phyloP scores from a whole-genome alignment of 768 basidiomycete species.

The Filobasidium floriforme region DNA sequence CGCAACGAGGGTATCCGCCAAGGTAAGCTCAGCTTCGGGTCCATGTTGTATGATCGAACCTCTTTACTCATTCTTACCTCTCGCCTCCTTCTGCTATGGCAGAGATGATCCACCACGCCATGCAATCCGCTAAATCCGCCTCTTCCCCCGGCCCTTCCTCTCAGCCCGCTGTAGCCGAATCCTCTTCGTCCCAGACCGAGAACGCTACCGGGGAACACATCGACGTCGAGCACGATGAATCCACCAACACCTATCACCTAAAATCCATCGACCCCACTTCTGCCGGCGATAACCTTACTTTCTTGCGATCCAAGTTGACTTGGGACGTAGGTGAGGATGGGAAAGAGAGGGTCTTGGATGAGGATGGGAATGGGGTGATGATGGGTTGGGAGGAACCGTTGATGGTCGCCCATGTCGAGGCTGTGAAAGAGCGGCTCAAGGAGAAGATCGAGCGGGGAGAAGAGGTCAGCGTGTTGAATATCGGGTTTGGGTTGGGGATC shows the following conservation, averaged over 20 bases:
- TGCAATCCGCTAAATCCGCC: conserved; percentile 28
- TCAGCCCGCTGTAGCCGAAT: conserved; percentile 47
- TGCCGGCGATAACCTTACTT: conserved; percentile 49
- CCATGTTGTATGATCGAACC: not conserved
- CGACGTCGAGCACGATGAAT: conserved; percentile 12
- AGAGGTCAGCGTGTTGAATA: conserved; percentile 65
- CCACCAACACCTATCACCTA: not conserved
- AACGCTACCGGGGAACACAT: not conserved
- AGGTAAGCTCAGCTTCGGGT: conserved; percentile 51
- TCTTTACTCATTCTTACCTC: conserved; percentile 30
- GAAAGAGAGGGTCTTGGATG: conserved; percentile 73
- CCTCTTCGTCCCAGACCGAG: not conserved
- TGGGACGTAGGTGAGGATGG: conserved; percentile 65
- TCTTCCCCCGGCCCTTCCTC: conserved; percentile 51
- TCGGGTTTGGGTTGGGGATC: conserved; percentile 92
- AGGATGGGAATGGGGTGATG: conserved; percentile 73
- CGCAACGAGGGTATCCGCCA: conserved; percentile 88
- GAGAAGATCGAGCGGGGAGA: conserved; percentile 23
- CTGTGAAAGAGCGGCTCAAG: conserved; percentile 52
- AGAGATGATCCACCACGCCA: conserved; percentile 43
- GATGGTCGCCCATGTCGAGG: conserved; percentile 72
- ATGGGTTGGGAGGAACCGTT: conserved; percentile 95
- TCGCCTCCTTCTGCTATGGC: conserved; percentile 46
- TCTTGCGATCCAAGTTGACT: conserved; percentile 60
- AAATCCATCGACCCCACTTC: conserved; percentile 26